These are phyloP conservation scores for Helianthus tuberosus DNA, from an alignment of 129 eudicot species.

Conservation along the genomic window DNA sequence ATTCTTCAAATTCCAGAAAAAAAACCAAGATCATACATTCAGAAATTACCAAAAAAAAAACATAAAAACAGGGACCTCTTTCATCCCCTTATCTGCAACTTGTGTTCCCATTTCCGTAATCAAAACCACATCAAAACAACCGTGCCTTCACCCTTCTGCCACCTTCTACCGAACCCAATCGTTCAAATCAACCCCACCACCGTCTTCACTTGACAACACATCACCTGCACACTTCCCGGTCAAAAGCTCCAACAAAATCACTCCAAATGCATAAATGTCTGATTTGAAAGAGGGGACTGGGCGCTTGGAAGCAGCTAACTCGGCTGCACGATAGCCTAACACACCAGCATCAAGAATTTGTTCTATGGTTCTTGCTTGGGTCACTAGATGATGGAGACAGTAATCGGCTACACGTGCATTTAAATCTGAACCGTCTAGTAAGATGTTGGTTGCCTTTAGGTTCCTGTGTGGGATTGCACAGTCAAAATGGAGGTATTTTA, in stretches of 20 bases:
- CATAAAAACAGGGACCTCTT: slow-evolving; percentile 57
- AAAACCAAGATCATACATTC: slow-evolving; percentile 21
- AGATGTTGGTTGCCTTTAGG: slow-evolving; percentile 85
- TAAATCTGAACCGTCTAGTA: slow-evolving; percentile 78
- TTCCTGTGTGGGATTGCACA: slow-evolving; percentile 96
- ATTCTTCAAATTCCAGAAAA: slow-evolving; percentile 12
- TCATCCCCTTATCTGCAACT: slow-evolving; percentile 73
- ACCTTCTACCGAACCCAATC: slow-evolving; percentile 93
- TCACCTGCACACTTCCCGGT: slow-evolving; percentile 98
- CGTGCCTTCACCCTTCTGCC: slow-evolving; percentile 82
- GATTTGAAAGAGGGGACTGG: slow-evolving; percentile 97
- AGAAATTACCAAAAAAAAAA: slow-evolving; percentile 30
- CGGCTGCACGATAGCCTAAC: slow-evolving; percentile 95
- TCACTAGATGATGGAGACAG: slow-evolving; percentile 98
- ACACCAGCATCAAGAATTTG: slow-evolving; percentile 97
- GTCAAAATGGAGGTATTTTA: slow-evolving; percentile 98
- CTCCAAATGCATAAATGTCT: slow-evolving; percentile 94
- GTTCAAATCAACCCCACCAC: slow-evolving; percentile 92
- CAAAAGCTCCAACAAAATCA: slow-evolving; percentile 78
- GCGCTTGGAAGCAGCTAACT: slow-evolving; percentile 82
- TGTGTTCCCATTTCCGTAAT: slow-evolving; percentile 61
- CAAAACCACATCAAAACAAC: slow-evolving; percentile 75
- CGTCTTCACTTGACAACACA: slow-evolving; percentile 87
- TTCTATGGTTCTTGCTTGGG: slow-evolving; percentile 89
- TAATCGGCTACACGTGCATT: slow-evolving; percentile 92